These are phyloP conservation scores for Saccharomyces paradoxus DNA, from an alignment of 805 yeast genomes.

Conservation along the genomic window DNA sequence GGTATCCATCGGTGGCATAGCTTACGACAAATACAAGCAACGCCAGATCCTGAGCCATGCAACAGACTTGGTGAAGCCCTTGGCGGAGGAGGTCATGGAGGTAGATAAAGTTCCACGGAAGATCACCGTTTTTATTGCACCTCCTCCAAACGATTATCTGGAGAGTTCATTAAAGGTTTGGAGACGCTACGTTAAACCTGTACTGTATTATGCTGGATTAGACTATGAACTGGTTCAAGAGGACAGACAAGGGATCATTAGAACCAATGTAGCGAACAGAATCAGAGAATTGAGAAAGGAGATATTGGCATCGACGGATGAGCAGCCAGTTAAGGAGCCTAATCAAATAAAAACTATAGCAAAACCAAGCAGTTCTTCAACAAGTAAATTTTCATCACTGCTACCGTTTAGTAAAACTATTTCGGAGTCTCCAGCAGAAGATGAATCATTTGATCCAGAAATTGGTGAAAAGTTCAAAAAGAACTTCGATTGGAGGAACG, in stretches of 20 bases:
- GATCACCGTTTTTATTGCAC: conserved; percentile 76
- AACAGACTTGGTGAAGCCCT: conserved; percentile 49
- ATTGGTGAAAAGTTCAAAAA: conserved; percentile 20
- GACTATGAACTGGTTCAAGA: conserved; percentile 76
- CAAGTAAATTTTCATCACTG: neutral
- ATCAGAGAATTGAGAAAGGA: conserved; percentile 61
- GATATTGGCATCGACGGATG: conserved; percentile 16
- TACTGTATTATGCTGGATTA: conserved; percentile 72
- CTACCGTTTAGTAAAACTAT: neutral
- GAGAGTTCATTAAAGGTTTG: conserved; percentile 67
- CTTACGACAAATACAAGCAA: conserved; percentile 73
- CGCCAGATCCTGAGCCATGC: conserved; percentile 54
- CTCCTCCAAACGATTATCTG: conserved; percentile 91
- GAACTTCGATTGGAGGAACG: conserved; percentile 36
- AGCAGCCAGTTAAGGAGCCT: neutral
- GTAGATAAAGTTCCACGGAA: conserved; percentile 59
- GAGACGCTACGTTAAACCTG: conserved; percentile 76
- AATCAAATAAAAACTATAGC: neutral
- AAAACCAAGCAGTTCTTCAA: conserved; percentile 6
- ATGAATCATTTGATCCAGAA: conserved; percentile 14
- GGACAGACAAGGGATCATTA: conserved; percentile 80
- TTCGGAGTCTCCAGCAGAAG: conserved; percentile 11
- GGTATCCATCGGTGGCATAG: conserved; percentile 61
- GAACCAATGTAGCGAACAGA: conserved; percentile 72
- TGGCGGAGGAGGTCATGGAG: conserved; percentile 42